Evolutionary conservation across 1,139 yeast species (phyloP), one percentile per base, ranked within the genome.

Genomic region (Yamadazyma membranifaciens): DNA sequence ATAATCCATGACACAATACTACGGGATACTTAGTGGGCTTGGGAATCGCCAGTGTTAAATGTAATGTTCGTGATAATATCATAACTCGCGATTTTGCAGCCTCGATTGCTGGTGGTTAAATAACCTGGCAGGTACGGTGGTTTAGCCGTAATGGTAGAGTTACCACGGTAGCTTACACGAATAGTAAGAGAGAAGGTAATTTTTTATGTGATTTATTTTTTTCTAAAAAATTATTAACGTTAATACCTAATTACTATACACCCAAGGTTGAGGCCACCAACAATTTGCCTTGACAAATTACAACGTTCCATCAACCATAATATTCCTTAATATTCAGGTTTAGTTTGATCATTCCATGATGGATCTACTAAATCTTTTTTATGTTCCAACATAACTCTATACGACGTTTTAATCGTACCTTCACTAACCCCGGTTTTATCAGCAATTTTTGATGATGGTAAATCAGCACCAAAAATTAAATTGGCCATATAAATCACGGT

Each of bases 351-450:
- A 13, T 31, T 44, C 91, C 96, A 86, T 48, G 75, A 75, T 27
- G 89, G 92, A 57, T 88, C 95, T 16, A 88, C 75, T 41, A 89
- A 75, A 43, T 82, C 80, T 34, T 83, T 88, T 51, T 66, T 74
- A 47, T 83, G 87, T 48, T 87, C 91, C 59, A 79, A 84, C 67
- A 92, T 70, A 36, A 84, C 83, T 62, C 87, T 87, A 61, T 88
- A 92, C 37, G 95, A 84, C 2, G 97, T 88, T 62, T 92, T 88
- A 54, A 92, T 92, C 1, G 98, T 92, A 51, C 98, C 98, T 59
- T 92, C 98, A 56, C 96, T 87, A 15, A 92, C 98, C 49, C 97
- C 98, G n/a, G 97, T 81, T 54, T 87, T 87, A 52, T 89, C 96
- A 7, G 96, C 87, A 44, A 92, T 91, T 57, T 81, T 85, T 2